A percentile compares a stretch with the other conserved stretches of the same genome.
Evolutionary conservation across 371 early-diverging fungal species (phyloP).

Genomic region (Syncephalastrum monosporum): DNA sequence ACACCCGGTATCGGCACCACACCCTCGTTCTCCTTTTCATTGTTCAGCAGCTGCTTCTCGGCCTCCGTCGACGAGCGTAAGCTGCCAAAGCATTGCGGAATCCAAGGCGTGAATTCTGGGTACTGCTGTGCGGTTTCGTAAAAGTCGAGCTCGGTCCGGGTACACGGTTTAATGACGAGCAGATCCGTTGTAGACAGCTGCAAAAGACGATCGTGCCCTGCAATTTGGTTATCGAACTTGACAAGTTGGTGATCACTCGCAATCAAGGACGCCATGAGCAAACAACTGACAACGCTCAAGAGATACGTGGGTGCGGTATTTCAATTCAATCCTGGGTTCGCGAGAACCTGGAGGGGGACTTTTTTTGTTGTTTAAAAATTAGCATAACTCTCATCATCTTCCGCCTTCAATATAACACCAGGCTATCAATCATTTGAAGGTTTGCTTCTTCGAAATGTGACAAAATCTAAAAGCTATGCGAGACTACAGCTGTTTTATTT

Average conservation of each 20-base stretch:
- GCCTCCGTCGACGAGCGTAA: slow-evolving; percentile 43
- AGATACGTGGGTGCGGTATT: too few species aligned
- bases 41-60: slow-evolving; percentile 24
- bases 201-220: slow-evolving; percentile 65
- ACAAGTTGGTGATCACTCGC: slow-evolving; percentile 11
- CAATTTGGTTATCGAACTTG: slow-evolving; percentile 62
- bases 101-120: slow-evolving; percentile 59
- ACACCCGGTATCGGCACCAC: slow-evolving; percentile 5
- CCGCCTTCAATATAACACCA: too few species aligned
- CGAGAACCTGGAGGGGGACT: too few species aligned
- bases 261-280: slow-evolving; percentile 9
- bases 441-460: too few species aligned
- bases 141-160: slow-evolving; percentile 55
- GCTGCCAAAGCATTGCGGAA: slow-evolving; percentile 71
- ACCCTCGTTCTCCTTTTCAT: slow-evolving; percentile 8
- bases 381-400: too few species aligned
- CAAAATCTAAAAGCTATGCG: too few species aligned
- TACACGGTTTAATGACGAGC: slow-evolving; percentile 67
- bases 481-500: too few species aligned
- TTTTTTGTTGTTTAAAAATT: too few species aligned
- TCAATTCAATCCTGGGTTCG: too few species aligned
- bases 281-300: not conserved
- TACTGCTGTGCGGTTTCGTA: slow-evolving; percentile 58
- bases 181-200: slow-evolving; percentile 47
- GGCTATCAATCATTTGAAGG: too few species aligned